Conservation (phyloP, 2,329 filamentous ascomycete genomes). For the Pestalotiopsis sp. region DNA sequence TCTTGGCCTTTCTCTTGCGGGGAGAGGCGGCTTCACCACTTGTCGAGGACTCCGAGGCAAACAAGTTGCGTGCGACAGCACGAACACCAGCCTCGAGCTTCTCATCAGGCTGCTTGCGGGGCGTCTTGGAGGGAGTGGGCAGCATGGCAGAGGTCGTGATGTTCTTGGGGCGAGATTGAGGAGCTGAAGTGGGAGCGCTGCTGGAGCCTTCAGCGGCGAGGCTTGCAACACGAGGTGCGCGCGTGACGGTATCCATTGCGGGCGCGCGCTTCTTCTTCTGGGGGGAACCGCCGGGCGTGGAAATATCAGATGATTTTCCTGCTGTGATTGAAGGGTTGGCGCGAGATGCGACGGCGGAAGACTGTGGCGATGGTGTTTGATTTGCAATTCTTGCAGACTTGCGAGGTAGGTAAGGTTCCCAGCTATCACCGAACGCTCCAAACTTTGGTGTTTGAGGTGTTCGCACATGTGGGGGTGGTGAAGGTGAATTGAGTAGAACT, state of each 20-base stretch:
- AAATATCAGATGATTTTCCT: constrained; percentile 31
- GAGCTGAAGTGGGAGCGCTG: constrained; percentile 43
- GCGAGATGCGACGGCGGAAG: constrained; percentile 22
- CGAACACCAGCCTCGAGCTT: constrained; percentile 54
- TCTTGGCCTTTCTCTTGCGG: constrained; percentile 60
- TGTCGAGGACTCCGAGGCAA: constrained; percentile 51
- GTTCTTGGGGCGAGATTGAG: constrained; percentile 26
- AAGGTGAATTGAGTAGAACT: constrained; percentile 51
- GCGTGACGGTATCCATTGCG: constrained; percentile 49
- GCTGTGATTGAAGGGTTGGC: constrained; percentile 25
- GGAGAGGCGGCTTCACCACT: constrained; percentile 59
- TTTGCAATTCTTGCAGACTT: constrained; percentile 69
- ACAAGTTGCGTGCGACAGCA: constrained; percentile 63
- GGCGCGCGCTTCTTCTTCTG: constrained; percentile 56
- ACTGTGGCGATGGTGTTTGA: constrained; percentile 59
- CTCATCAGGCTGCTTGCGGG: constrained; percentile 61
- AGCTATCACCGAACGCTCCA: constrained; percentile 65
- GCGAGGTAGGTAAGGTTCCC: constrained; percentile 73
- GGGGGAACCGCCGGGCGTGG: constrained; percentile 49
- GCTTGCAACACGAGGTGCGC: constrained; percentile 45
- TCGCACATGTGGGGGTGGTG: constrained; percentile 58
- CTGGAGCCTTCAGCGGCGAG: constrained; percentile 36
- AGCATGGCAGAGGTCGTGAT: constrained; percentile 57
- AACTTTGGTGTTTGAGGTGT: constrained; percentile 72
- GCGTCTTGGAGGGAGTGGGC: constrained; percentile 79